Conservation (phyloP, 345 rosid species). For the Citrus hindsii region DNA sequence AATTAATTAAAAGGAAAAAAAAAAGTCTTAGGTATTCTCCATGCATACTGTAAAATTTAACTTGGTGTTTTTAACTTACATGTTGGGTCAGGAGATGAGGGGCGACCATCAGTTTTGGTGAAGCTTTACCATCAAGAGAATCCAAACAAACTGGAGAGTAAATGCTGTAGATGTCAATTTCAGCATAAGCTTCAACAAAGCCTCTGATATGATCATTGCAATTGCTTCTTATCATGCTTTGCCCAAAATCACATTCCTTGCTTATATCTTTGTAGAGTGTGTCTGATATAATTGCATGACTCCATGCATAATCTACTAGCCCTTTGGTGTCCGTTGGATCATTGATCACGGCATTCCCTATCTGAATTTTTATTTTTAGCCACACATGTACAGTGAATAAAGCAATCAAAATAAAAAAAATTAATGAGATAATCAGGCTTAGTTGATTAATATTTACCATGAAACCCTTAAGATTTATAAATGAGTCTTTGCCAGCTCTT, state of each 20-base stretch:
- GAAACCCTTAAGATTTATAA: slow-evolving; percentile 74
- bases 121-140: background rate
- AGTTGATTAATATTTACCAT: slow-evolving; percentile 33
- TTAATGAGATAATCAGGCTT: background rate
- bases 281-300: slow-evolving; percentile 75
- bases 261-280: slow-evolving; percentile 38
- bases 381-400: background rate
- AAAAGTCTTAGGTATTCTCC: too few species aligned
- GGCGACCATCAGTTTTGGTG: slow-evolving; percentile 27
- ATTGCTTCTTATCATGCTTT: slow-evolving; percentile 4
- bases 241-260: slow-evolving; percentile 38
- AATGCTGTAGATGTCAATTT: slow-evolving; percentile 67
- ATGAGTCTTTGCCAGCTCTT: slow-evolving; percentile 22
- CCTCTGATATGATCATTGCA: slow-evolving; percentile 24
- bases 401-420: background rate
- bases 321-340: slow-evolving; percentile 54
- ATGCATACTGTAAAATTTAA: too few species aligned
- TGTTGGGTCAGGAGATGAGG: slow-evolving; percentile 30
- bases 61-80: slow-evolving; percentile 9
- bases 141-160: slow-evolving; percentile 54
- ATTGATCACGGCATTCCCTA: slow-evolving; percentile 71
- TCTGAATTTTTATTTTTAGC: slow-evolving; percentile 25
- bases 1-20: background rate
- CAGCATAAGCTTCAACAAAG: slow-evolving; percentile 40
- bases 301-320: slow-evolving; percentile 67